Percentiles rank a stretch among this genome's conserved stretches.
Conservation (phyloP, 2,329 filamentous ascomycete species). For the Conoideocrella luteorostrata region DNA sequence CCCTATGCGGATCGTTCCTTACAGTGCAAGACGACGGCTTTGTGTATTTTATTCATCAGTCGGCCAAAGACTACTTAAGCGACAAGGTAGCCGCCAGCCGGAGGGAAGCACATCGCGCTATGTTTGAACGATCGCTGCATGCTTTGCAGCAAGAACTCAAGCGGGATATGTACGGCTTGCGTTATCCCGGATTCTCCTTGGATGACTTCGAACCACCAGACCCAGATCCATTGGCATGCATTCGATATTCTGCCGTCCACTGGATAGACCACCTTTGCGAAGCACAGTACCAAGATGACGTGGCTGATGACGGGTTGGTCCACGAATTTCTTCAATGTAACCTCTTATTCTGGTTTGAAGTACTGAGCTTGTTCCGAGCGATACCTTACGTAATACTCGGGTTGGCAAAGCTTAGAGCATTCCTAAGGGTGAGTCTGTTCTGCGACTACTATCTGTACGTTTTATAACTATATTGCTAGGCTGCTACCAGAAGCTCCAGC, state of each 20-base stretch:
- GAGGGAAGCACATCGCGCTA: constrained; percentile 17
- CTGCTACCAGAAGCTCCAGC: no score
- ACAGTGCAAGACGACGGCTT: constrained; percentile 19
- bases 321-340: no score
- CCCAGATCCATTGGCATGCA: constrained; percentile 11
- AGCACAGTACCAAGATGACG: no score
- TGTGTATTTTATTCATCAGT: constrained; percentile 35
- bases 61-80: constrained; percentile 34
- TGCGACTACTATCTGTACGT: no score
- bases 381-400: no score
- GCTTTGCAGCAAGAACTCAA: constrained; percentile 21
- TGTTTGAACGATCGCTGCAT: constrained; percentile 28
- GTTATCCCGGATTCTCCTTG: constrained; percentile 16
- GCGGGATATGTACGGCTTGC: constrained; percentile 28
- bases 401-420: no score
- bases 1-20: constrained; percentile 29
- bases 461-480: no score
- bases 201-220: constrained; percentile 6
- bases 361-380: no score
- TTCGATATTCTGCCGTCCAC: constrained; percentile 19
- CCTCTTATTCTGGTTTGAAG: no score
- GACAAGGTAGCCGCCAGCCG: constrained; percentile 20
- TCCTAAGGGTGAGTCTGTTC: no score
- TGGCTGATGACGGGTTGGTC: no score
- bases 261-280: no score